A percentile compares a stretch with the other conserved stretches of the same genome.
phyloP scores from a whole-genome alignment of 805 yeast species.

The Osmozyma mogii region DNA sequence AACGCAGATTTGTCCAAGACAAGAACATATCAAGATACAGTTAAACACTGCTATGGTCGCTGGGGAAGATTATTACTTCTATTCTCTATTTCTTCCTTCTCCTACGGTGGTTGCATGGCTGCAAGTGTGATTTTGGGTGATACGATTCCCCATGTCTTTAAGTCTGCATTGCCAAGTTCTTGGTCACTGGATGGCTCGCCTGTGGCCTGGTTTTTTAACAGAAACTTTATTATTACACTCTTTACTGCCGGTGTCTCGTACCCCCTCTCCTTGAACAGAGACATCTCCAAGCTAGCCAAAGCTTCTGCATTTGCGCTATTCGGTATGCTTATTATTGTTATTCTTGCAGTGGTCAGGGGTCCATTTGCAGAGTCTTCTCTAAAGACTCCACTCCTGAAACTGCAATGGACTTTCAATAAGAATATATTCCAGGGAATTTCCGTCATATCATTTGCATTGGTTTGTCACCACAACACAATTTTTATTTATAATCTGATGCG shows the following conservation, averaged over 20 bases:
- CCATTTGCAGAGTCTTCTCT: conserved; percentile 45
- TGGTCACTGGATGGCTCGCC: conserved; percentile 20
- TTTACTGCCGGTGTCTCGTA: conserved; percentile 69
- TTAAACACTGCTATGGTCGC: conserved; percentile 67
- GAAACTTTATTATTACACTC: conserved; percentile 64
- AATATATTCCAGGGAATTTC: conserved; percentile 82
- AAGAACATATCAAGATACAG: conserved; percentile 79
- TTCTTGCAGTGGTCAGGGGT: conserved; percentile 66
- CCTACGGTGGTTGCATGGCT: conserved; percentile 91
- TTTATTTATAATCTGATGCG: conserved; percentile 80
- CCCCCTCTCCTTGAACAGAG: conserved; percentile 74
- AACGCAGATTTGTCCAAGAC: conserved; percentile 75
- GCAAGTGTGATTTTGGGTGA: conserved; percentile 94
- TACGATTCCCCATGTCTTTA: conserved; percentile 83
- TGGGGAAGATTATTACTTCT: conserved; percentile 62
- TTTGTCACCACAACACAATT: conserved; percentile 91
- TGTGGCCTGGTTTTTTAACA: conserved; percentile 46
- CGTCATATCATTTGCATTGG: conserved; percentile 92
- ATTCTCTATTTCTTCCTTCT: conserved; percentile 77
- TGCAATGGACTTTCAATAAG: conserved; percentile 44
- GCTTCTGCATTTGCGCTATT: conserved; percentile 81
- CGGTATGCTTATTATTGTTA: conserved; percentile 74
- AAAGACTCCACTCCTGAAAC: conserved; percentile 40
- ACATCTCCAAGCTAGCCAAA: conserved; percentile 78
- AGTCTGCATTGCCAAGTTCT: conserved; percentile 49